These are phyloP conservation scores for Trichophyton equinum DNA, from an alignment of 2,329 filamentous ascomycete genomes.

Conservation along the genomic window DNA sequence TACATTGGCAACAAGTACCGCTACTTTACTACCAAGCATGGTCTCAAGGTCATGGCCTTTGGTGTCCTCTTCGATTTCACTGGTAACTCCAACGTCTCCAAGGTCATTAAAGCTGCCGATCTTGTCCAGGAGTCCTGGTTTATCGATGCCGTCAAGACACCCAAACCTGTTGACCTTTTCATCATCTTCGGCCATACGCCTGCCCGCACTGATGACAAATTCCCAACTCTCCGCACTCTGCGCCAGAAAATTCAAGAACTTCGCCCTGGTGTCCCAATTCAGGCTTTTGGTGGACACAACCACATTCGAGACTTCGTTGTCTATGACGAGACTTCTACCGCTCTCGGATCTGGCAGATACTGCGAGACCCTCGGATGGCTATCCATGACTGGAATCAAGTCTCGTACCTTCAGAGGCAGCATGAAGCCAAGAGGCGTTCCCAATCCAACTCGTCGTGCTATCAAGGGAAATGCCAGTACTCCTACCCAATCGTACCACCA, in stretches of 20 bases:
- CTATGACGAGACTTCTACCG: conserved; percentile 50
- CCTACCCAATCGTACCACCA: neutral
- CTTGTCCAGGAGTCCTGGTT: conserved; percentile 49
- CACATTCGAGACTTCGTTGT: conserved; percentile 54
- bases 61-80: conserved; percentile 39
- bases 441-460: conserved; percentile 30
- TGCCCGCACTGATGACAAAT: conserved; percentile 32
- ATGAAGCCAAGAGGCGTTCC: conserved; percentile 31
- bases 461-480: conserved; percentile 13
- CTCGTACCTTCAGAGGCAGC: conserved; percentile 34
- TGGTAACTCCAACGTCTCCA: conserved; percentile 50
- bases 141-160: conserved; percentile 41
- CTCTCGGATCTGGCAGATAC: conserved; percentile 51
- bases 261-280: conserved; percentile 47
- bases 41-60: conserved; percentile 42
- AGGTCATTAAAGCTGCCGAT: conserved; percentile 43
- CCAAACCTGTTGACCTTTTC: conserved; percentile 50
- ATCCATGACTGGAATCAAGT: conserved; percentile 48
- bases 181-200: conserved; percentile 54
- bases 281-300: conserved; percentile 53
- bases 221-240: conserved; percentile 38
- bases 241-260: conserved; percentile 47
- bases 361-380: conserved; percentile 58
- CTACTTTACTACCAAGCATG: conserved; percentile 39
- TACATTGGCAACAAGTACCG: conserved; percentile 38